Percentiles rank a stretch among this genome's conserved stretches.
Evolutionary conservation across 164 flowering plant genomes (phyloP).

Genomic region (Nymphaea thermarum): DNA sequence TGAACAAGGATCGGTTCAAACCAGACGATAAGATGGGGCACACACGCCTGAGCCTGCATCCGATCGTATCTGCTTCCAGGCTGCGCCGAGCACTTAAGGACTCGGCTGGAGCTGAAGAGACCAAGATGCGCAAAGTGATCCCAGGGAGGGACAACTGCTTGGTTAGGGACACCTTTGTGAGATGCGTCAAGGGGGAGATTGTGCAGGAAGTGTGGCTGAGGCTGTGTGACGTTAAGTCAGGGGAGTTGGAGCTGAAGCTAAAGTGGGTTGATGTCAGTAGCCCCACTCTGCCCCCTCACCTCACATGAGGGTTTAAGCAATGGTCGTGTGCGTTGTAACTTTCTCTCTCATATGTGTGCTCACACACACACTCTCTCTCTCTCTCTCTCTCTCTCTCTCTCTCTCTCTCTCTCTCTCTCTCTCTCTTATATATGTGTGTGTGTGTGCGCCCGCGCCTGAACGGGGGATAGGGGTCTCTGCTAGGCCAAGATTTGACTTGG

Average conservation of each 20-base stretch:
- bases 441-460: no score
- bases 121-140: constrained; percentile 44
- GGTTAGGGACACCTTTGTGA: constrained; percentile 48
- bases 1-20: constrained; percentile 78
- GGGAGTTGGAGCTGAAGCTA: constrained; percentile 65
- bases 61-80: constrained; percentile 49
- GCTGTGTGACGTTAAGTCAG: constrained; percentile 65
- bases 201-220: constrained; percentile 67
- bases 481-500: no score
- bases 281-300: not conserved
- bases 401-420: no score
- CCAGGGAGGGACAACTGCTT: constrained; percentile 63
- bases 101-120: constrained; percentile 23
- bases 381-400: no score
- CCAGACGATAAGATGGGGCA: constrained; percentile 89
- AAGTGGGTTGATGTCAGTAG: constrained; percentile 28
- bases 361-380: no score
- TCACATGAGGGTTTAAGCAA: no score
- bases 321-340: no score
- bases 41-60: constrained; percentile 56
- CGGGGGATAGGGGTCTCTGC: no score
- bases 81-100: constrained; percentile 38
- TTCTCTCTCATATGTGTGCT: no score
- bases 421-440: no score
- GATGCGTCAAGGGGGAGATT: constrained; percentile 51